phyloP scores from a whole-genome alignment of 1,284 basidiomycete species.

The Stygiomarasmius scandens region DNA sequence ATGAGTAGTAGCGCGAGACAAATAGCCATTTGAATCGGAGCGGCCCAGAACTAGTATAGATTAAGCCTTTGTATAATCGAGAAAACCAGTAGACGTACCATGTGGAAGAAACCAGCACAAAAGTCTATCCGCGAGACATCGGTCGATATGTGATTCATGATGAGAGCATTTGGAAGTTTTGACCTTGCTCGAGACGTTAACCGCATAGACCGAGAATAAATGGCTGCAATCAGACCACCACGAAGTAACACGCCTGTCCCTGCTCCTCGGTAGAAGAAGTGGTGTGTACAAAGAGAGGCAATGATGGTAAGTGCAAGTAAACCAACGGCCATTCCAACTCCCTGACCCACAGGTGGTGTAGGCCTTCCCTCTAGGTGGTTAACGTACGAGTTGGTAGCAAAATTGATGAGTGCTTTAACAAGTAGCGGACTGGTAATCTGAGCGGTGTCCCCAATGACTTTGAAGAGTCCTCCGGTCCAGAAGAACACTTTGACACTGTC shows the following conservation, averaged over 20 bases:
- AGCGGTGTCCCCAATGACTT: slow-evolving; percentile 73
- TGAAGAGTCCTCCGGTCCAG: slow-evolving; percentile 80
- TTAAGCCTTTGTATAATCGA: neutral
- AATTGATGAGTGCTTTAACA: slow-evolving; percentile 71
- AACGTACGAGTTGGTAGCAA: slow-evolving; percentile 66
- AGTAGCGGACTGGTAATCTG: slow-evolving; percentile 78
- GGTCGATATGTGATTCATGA: slow-evolving; percentile 93
- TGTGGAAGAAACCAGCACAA: slow-evolving; percentile 81
- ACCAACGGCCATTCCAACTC: slow-evolving; percentile 75
- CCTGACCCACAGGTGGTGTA: slow-evolving; percentile 65
- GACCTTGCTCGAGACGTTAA: slow-evolving; percentile 85
- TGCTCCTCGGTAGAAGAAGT: slow-evolving; percentile 79
- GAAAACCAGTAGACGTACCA: slow-evolving; percentile 51
- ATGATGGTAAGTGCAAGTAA: slow-evolving; percentile 74
- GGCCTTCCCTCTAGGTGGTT: slow-evolving; percentile 50
- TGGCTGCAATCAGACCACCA: slow-evolving; percentile 86
- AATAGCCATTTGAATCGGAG: slow-evolving; percentile 72
- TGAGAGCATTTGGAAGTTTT: slow-evolving; percentile 81
- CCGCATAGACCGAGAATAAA: slow-evolving; percentile 81
- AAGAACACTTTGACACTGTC: slow-evolving; percentile 85
- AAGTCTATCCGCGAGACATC: slow-evolving; percentile 93
- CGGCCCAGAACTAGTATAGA: slow-evolving; percentile 57
- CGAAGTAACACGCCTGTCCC: slow-evolving; percentile 82
- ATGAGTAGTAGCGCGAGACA: slow-evolving; percentile 71
- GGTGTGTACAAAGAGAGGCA: slow-evolving; percentile 72